phyloP scores from a whole-genome alignment of 1,284 basidiomycete species.

The Neonothopanus nambi region DNA sequence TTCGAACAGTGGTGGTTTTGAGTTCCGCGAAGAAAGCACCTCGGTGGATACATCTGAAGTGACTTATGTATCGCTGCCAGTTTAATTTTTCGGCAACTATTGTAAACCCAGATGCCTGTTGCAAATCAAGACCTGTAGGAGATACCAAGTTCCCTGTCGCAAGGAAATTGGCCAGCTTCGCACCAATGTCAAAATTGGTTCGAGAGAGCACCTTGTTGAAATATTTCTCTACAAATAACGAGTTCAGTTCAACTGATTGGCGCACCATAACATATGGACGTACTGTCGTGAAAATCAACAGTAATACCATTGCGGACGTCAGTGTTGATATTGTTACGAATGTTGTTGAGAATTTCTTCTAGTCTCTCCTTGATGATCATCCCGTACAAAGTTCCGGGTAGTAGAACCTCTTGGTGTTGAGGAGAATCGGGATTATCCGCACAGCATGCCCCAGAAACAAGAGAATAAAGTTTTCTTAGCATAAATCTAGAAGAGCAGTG shows the following conservation, averaged over 20 bases:
- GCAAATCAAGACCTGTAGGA: slow-evolving; percentile 93
- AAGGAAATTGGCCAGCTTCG: slow-evolving; percentile 91
- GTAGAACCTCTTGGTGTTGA: slow-evolving; percentile 96
- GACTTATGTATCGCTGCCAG: slow-evolving; percentile 97
- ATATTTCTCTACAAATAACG: slow-evolving; percentile 64
- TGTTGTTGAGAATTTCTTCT: slow-evolving; percentile 84
- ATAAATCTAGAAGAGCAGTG: slow-evolving; percentile 72
- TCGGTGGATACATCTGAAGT: slow-evolving; percentile 98
- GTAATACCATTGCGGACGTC: slow-evolving; percentile 78
- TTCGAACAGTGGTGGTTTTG: slow-evolving; percentile 98
- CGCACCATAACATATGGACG: slow-evolving; percentile 27
- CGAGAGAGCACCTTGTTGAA: slow-evolving; percentile 77
- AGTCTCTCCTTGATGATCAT: slow-evolving; percentile 99
- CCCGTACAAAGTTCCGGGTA: slow-evolving; percentile 91
- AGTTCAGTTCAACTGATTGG: slow-evolving; percentile 1
- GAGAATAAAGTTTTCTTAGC: slow-evolving; percentile 93
- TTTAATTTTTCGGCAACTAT: slow-evolving; percentile 99
- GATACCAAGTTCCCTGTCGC: slow-evolving; percentile 97
- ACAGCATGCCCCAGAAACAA: slow-evolving; percentile 90
- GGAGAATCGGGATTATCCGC: slow-evolving; percentile 98
- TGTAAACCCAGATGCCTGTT: slow-evolving; percentile 97
- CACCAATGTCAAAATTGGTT: slow-evolving; percentile 91
- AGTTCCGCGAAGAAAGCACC: slow-evolving; percentile 99
- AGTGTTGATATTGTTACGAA: slow-evolving; percentile 70
- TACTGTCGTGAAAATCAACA: slow-evolving; percentile 87